These are phyloP conservation scores for Jatropha curcas DNA, from an alignment of 345 rosid genomes.

Conservation along the genomic window DNA sequence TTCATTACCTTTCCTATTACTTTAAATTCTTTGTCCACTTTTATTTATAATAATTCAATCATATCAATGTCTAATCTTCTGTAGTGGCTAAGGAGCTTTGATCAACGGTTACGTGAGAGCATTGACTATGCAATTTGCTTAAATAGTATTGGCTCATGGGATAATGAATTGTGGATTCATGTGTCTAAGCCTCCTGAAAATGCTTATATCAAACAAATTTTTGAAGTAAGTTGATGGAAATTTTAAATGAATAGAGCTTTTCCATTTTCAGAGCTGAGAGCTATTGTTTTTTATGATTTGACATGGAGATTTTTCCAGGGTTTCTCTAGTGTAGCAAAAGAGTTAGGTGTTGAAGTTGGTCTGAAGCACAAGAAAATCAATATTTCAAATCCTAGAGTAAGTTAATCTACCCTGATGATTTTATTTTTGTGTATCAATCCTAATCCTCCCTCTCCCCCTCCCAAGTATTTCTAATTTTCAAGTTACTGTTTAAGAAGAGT, in stretches of 20 bases:
- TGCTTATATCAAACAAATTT: slow-evolving; percentile 81
- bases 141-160: slow-evolving; percentile 90
- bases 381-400: slow-evolving; percentile 93
- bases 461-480: too few relatives aligned
- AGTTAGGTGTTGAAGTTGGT: slow-evolving; percentile 70
- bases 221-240: slow-evolving; percentile 58
- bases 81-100: slow-evolving; percentile 98
- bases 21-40: slow-evolving; percentile 11
- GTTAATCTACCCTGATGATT: slow-evolving; percentile 27
- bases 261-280: slow-evolving; percentile 13
- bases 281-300: slow-evolving; percentile 22
- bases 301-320: slow-evolving; percentile 51
- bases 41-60: neutral
- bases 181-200: slow-evolving; percentile 98
- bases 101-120: slow-evolving; percentile 93
- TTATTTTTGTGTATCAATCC: neutral
- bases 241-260: neutral
- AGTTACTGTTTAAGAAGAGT: neutral
- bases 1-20: slow-evolving; percentile 7
- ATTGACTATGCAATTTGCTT: slow-evolving; percentile 97
- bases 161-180: slow-evolving; percentile 65
- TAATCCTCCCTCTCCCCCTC: neutral
- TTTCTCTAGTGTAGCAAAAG: slow-evolving; percentile 75
- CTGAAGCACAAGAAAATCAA: slow-evolving; percentile 97
- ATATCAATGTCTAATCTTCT: slow-evolving; percentile 26